Percentiles rank a stretch among this genome's conserved stretches.
These are phyloP conservation scores for Wickerhamiella kazuoi DNA, from an alignment of 805 yeast genomes.

Conservation along the genomic window DNA sequence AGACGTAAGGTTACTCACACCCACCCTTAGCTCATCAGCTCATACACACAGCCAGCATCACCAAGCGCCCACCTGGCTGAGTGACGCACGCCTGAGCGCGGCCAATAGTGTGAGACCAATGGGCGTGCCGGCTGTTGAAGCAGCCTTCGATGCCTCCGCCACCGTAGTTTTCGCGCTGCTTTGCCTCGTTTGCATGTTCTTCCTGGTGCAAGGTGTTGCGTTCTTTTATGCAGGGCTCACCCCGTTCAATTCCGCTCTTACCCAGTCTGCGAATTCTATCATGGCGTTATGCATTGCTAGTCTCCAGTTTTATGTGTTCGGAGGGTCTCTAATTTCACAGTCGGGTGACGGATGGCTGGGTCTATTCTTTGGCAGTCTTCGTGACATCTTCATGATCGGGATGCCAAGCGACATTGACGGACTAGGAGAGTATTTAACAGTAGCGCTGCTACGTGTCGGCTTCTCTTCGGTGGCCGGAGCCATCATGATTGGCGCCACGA, in stretches of 20 bases:
- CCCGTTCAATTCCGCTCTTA: slow-evolving; percentile 47
- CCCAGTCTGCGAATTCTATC: slow-evolving; percentile 45
- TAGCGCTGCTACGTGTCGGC: slow-evolving; percentile 40
- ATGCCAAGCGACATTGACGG: slow-evolving; percentile 22
- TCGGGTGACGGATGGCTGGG: slow-evolving; percentile 19
- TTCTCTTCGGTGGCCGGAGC: slow-evolving; percentile 49
- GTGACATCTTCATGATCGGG: slow-evolving; percentile 32
- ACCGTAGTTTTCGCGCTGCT: slow-evolving; percentile 3
- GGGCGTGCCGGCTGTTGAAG: too few relatives aligned
- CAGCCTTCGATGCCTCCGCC: too few relatives aligned
- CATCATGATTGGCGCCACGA: slow-evolving; percentile 53
- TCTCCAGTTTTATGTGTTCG: slow-evolving; percentile 59
- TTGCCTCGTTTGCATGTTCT: slow-evolving; percentile 1
- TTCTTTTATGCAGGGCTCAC: slow-evolving; percentile 49
- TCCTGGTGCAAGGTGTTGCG: slow-evolving; percentile 23
- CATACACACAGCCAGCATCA: too few relatives aligned
- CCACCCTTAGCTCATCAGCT: too few relatives aligned
- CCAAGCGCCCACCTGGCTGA: too few relatives aligned
- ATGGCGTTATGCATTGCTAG: slow-evolving; percentile 41
- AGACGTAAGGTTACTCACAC: too few relatives aligned
- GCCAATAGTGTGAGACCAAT: too few relatives aligned
- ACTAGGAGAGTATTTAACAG: slow-evolving; percentile 16
- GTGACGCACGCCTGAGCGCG: too few relatives aligned
- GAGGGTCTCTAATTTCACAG: slow-evolving; percentile 39
- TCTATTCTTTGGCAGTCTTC: slow-evolving; percentile 37